Evolutionary conservation across 2,329 filamentous ascomycete genomes (phyloP), one percentile per base, ranked within the genome.

Genomic region (Chrysoporthe puriensis): DNA sequence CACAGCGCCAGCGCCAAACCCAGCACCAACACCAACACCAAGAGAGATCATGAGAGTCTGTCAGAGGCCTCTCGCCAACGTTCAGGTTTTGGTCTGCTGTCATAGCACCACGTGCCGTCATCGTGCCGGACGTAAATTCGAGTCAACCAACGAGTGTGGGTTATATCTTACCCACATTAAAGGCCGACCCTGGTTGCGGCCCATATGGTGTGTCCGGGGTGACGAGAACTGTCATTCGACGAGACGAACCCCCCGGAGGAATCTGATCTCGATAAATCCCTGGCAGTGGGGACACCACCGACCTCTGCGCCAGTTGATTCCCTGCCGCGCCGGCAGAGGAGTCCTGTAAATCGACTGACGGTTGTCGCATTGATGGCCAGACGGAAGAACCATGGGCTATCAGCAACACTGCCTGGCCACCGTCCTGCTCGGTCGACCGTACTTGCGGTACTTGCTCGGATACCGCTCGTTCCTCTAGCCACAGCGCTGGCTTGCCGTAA

Each of bases 61-160:
- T 42, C 16, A 61, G 59, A 48, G 59, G 59, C 59, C 59, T 61
- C 43, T 61, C 59, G 59, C 59, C 42, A 48, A 21, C 40, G 3
- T 9, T 11, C 11, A 26, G 18, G 11, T 6, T 14, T 26, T 21
- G 57, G 11, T n/a, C 13, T 21, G 57, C 57, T 32, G 21, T 13
- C 26, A 54, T 7, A 54, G 21, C 32, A 32, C 21, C 50, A 54
- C 26, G 50, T 32, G 50, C 50, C 50, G 50, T 54, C 50, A 34
- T 54, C 50, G 26, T 54, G 21, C 50, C 50, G 26, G 11, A 21
- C 50, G 21, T 13, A 54, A 32, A 54, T 21, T 21, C 21, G 50
- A 54, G 50, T 21, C 21, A 21, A 54, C 21, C 50, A 54, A 14
- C 50, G 18, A 16, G 26, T 54, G 21, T 14, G 32, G 50, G 32